Evolutionary conservation across 1,139 yeast genomes (phyloP).

Genomic region (Candida pseudocylindracea): DNA sequence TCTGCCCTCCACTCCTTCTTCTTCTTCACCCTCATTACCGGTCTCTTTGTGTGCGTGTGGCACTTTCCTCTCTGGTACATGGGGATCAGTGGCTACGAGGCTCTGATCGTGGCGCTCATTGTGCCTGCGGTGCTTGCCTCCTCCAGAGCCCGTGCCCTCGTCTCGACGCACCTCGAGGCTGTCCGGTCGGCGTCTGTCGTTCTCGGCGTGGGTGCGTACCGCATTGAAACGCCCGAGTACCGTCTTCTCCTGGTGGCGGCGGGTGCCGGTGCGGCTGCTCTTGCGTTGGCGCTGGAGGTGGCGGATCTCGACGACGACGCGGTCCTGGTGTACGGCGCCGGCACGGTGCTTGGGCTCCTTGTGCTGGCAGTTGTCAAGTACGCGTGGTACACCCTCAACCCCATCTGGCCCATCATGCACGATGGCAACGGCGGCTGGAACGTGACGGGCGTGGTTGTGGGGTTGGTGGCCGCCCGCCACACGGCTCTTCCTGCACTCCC

Average conservation of each 20-base stretch:
- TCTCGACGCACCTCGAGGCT: conserved; percentile 5
- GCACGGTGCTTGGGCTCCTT: conserved; percentile 47
- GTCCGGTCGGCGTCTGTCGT: conserved; percentile 10
- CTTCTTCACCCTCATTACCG: conserved; percentile 69
- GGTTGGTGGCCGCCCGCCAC: conserved; percentile 36
- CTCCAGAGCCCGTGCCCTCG: conserved; percentile 23
- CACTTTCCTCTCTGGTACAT: conserved; percentile 94
- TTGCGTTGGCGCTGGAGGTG: conserved; percentile 42
- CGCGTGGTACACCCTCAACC: conserved; percentile 67
- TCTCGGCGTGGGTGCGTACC: conserved; percentile 59
- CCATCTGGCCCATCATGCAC: conserved; percentile 92
- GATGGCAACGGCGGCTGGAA: conserved; percentile 74
- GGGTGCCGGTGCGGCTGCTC: conserved; percentile 42
- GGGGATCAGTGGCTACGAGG: conserved; percentile 94
- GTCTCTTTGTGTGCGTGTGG: conserved; percentile 79
- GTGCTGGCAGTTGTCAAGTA: conserved; percentile 55
- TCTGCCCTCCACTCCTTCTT: conserved; percentile 38
- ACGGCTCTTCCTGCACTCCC: conserved; percentile 10
- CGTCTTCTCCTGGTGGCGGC: conserved; percentile 44
- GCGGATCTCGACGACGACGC: conserved; percentile 16
- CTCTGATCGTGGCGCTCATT: conserved; percentile 32
- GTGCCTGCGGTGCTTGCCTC: conserved; percentile 35
- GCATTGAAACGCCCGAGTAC: conserved; percentile 39
- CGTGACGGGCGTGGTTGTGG: conserved; percentile 43
- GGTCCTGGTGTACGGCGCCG: conserved; percentile 6